Conservation (phyloP, 345 rosid genomes). For the rapeseed (Brassica napus) region Da-Ae NC_063446.1:39082501-39083000, state of each 20-base stretch:
- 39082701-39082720: constrained; percentile 97
- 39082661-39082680: constrained; percentile 62
- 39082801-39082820: neutral
- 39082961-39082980: constrained; percentile 85
- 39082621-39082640: constrained; percentile 74
- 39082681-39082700: constrained; percentile 93
- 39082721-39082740: constrained; percentile 58
- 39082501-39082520: too few species aligned
- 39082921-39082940: constrained; percentile 58
- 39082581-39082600: constrained; percentile 99
- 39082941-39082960: constrained; percentile 76
- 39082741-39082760: constrained; percentile 54
- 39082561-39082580: constrained; percentile 99
- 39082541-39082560: constrained; percentile 38
- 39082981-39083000: constrained; percentile 98
- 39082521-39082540: too few species aligned
- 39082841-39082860: constrained; percentile 47
- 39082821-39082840: constrained; percentile 25
- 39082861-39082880: constrained; percentile 96
- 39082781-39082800: constrained; percentile 38
- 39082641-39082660: constrained; percentile 84
- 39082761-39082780: constrained; percentile 3
- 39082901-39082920: constrained; percentile 68
- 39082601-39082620: constrained; percentile 98
- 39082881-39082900: constrained; percentile 94